Percentiles rank a stretch among this genome's conserved stretches.
These are phyloP conservation scores for Acacia concinna DNA, from an alignment of 331 rosid genomes.

Conservation along the genomic window DNA sequence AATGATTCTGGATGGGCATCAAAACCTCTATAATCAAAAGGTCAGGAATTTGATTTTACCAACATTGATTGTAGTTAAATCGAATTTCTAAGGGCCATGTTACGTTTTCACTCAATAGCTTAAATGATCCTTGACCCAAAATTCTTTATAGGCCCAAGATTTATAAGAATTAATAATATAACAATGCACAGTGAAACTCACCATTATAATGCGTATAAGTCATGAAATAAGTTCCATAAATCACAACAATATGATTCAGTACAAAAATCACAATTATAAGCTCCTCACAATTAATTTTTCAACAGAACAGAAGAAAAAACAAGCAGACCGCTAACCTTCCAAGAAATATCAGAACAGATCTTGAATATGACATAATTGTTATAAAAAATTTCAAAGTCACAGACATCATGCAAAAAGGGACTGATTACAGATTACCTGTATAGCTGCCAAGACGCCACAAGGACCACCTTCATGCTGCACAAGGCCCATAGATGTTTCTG, in stretches of 20 bases:
- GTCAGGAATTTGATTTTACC: neutral
- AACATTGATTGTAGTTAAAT: neutral
- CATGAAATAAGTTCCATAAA: neutral
- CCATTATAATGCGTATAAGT: neutral
- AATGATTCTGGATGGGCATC: neutral
- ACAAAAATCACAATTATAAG: too few relatives aligned
- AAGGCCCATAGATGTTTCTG: conserved; percentile 89
- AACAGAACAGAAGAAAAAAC: neutral
- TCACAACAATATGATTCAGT: too few relatives aligned
- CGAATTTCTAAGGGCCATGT: too few relatives aligned
- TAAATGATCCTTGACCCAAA: neutral
- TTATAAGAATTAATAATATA: neutral
- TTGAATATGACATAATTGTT: neutral
- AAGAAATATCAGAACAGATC: neutral
- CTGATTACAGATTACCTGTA: conserved; percentile 80
- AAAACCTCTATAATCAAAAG: neutral
- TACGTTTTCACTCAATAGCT: neutral
- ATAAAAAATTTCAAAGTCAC: neutral
- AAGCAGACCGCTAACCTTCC: neutral
- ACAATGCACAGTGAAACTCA: neutral
- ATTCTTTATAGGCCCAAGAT: neutral
- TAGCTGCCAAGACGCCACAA: conserved; percentile 98
- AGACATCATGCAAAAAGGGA: conserved; percentile 25
- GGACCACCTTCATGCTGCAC: conserved; percentile 99
- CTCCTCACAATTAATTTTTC: neutral